These are phyloP conservation scores for Lachnellula cervina DNA, from an alignment of 2,329 filamentous ascomycete species.

Conservation along the genomic window DNA sequence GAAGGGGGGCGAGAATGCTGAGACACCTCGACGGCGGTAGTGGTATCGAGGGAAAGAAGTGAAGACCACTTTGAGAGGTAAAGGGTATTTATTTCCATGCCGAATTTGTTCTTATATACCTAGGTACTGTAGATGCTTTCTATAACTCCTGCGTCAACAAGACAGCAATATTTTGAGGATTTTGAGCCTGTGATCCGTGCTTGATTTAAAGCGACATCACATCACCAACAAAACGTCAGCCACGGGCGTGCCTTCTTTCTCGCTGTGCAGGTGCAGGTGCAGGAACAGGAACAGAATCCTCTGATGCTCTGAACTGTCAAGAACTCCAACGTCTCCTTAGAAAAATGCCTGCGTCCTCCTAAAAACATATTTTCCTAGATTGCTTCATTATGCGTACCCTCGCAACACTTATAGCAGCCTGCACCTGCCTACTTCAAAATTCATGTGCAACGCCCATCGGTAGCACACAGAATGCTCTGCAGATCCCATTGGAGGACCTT, in stretches of 20 bases:
- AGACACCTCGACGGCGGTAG: conserved; percentile 11
- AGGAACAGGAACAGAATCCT: background rate
- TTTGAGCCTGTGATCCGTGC: no score
- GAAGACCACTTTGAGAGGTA: background rate
- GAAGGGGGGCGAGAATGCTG: background rate
- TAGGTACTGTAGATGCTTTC: background rate
- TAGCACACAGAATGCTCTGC: conserved; percentile 18
- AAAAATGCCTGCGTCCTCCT: conserved; percentile 6
- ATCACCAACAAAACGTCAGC: no score
- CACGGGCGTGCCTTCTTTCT: no score
- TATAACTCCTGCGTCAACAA: no score
- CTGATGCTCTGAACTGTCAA: background rate
- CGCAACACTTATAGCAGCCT: conserved; percentile 19
- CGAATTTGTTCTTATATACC: background rate
- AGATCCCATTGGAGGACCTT: conserved; percentile 27
- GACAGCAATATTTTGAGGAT: background rate
- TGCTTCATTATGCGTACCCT: conserved; percentile 21
- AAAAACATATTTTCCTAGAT: conserved; percentile 9
- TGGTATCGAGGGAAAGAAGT: background rate
- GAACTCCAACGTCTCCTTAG: background rate
- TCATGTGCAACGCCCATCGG: conserved; percentile 23
- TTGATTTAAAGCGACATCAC: no score
- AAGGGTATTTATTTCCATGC: background rate
- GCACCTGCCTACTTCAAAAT: conserved; percentile 19
- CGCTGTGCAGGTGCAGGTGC: no score